Conservation (phyloP, 345 rosid species). For the Dimocarpus longan region DNA sequence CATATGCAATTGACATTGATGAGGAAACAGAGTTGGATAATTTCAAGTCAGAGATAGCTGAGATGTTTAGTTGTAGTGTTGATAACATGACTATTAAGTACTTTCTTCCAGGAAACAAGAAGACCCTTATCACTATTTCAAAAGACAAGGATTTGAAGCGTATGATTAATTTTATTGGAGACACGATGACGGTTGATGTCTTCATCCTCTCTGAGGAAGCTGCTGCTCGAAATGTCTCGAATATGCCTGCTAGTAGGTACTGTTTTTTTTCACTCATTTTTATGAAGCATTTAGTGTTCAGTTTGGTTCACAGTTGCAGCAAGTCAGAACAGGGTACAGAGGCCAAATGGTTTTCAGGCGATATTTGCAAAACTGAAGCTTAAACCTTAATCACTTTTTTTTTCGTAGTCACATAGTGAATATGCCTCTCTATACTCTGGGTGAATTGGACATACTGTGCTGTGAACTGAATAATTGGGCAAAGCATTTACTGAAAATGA, state of each 20-base stretch:
- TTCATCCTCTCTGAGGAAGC: constrained; percentile 63
- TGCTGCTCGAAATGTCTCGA: constrained; percentile 51
- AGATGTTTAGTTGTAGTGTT: constrained; percentile 59
- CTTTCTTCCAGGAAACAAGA: constrained; percentile 89
- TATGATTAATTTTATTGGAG: constrained; percentile 73
- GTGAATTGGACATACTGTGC: not conserved
- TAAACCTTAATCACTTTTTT: not conserved
- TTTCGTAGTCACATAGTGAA: not conserved
- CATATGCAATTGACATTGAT: constrained; percentile 79
- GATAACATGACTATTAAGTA: constrained; percentile 71
- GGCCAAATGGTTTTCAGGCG: not conserved
- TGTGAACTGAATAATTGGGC: constrained; percentile 1
- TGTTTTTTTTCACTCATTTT: not conserved
- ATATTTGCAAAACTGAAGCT: not conserved
- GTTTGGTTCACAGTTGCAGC: constrained; percentile 20
- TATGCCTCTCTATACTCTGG: not conserved
- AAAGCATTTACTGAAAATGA: constrained; percentile 7
- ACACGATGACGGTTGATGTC: constrained; percentile 65
- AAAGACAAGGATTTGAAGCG: constrained; percentile 88
- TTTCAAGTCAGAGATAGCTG: constrained; percentile 81
- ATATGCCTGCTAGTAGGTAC: constrained; percentile 80
- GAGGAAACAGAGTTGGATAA: constrained; percentile 54
- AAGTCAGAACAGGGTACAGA: constrained; percentile 1
- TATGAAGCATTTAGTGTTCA: not conserved
- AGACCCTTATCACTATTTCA: constrained; percentile 83